phyloP scores from a whole-genome alignment of 2,329 filamentous ascomycete species.

The Talaromyces pinophilus region DNA sequence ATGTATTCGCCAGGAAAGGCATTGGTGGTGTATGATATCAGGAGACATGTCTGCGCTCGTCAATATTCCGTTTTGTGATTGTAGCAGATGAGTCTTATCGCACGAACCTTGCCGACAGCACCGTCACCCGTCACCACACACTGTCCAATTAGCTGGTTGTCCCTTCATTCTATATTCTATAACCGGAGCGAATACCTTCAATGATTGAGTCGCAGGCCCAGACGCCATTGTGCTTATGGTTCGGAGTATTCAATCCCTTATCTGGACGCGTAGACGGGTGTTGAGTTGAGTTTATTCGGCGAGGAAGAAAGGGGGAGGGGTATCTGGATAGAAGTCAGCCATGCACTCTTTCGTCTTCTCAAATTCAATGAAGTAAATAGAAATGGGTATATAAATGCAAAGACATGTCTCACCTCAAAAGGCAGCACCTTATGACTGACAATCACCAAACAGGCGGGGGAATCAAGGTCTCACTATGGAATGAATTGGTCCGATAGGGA shows the following conservation, averaged over 20 bases:
- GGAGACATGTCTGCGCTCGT: conserved; percentile 78
- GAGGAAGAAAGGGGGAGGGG: conserved; percentile 8
- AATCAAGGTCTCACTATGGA: not conserved
- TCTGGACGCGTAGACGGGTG: not conserved
- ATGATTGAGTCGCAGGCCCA: conserved; percentile 80
- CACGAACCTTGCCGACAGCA: conserved; percentile 92
- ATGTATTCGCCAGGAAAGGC: conserved; percentile 99
- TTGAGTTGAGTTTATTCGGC: not conserved
- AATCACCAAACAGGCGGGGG: conserved; percentile 9
- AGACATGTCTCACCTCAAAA: not conserved
- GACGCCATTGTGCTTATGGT: conserved; percentile 62
- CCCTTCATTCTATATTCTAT: too few species aligned
- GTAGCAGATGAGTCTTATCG: not conserved
- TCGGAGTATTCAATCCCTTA: conserved; percentile 4
- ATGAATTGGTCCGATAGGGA: not conserved
- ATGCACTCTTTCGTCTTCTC: not conserved
- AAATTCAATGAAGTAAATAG: not conserved
- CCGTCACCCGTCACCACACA: conserved; percentile 99
- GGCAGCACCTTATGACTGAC: conserved; percentile 7
- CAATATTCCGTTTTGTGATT: not conserved
- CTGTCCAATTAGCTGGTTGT: conserved; percentile 55
- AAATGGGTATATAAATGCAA: not conserved
- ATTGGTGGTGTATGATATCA: conserved; percentile 99
- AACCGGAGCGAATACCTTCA: conserved; percentile 49
- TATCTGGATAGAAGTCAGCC: not conserved